phyloP scores from a whole-genome alignment of 495 filamentous ascomycete genomes.

The Penicillium steckii region DNA sequence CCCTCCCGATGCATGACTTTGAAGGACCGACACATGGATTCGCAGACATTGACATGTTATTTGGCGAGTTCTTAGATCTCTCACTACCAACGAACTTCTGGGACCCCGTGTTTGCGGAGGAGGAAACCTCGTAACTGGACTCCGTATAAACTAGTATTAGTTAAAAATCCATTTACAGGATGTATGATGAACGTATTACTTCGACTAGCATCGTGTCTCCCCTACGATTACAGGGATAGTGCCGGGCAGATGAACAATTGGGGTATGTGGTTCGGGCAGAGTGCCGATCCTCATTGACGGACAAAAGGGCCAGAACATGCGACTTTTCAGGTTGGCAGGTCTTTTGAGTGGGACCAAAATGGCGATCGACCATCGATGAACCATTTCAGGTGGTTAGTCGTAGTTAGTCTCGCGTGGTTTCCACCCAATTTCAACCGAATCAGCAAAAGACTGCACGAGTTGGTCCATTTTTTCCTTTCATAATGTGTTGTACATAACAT shows the following conservation, averaged over 20 bases:
- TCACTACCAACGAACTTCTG: conserved; percentile 43
- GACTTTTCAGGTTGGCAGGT: too few relatives aligned
- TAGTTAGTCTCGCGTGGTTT: conserved; percentile 3
- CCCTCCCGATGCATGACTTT: conserved; percentile 1
- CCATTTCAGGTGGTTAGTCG: not conserved
- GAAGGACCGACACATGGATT: conserved; percentile 23
- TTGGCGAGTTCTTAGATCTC: conserved; percentile 42
- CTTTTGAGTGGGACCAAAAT: conserved; percentile 2
- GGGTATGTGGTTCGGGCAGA: not conserved
- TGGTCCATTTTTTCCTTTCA: too few relatives aligned
- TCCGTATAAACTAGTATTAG: not conserved
- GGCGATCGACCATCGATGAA: conserved; percentile 2
- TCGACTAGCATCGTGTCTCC: too few relatives aligned
- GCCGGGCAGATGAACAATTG: not conserved
- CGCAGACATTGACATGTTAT: conserved; percentile 40
- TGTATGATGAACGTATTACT: too few relatives aligned
- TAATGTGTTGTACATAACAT: too few relatives aligned
- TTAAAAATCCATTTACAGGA: too few relatives aligned
- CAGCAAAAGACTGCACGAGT: too few relatives aligned
- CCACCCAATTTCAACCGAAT: too few relatives aligned
- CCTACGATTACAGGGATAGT: not conserved
- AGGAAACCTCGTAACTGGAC: conserved; percentile 5
- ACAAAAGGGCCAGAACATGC: conserved; percentile 1
- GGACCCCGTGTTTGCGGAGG: conserved; percentile 40
- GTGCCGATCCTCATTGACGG: conserved; percentile 1